These are phyloP conservation scores for Euphorbia celastroides DNA, from an alignment of 441 rosid genomes.

Conservation along the genomic window DNA sequence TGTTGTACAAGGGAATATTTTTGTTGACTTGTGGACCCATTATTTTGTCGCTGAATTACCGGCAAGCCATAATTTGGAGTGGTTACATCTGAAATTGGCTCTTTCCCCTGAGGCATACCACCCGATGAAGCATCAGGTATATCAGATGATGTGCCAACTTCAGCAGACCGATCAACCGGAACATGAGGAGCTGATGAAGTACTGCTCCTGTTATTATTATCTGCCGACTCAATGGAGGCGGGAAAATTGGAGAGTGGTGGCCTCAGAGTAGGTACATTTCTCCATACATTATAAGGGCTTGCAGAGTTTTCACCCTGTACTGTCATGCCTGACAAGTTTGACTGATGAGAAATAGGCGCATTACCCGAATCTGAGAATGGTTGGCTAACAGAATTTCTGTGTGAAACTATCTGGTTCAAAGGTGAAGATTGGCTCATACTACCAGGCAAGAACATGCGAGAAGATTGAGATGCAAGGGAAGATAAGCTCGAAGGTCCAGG, in stretches of 20 bases:
- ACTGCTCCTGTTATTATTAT: slow-evolving; percentile 16
- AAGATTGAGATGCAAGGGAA: slow-evolving; percentile 31
- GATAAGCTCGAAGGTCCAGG: too few species aligned
- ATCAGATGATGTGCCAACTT: slow-evolving; percentile 23
- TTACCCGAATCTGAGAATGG: slow-evolving; percentile 34
- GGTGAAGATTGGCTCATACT: slow-evolving; percentile 20
- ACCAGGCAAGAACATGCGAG: slow-evolving; percentile 20
- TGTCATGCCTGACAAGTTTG: slow-evolving; percentile 27
- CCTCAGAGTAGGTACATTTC: slow-evolving; percentile 34
- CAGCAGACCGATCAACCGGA: slow-evolving; percentile 15
- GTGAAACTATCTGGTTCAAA: slow-evolving; percentile 23
- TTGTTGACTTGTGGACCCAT: slow-evolving; percentile 16
- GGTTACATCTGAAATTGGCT: slow-evolving; percentile 16
- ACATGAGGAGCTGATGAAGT: slow-evolving; percentile 5
- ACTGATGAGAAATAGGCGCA: slow-evolving; percentile 31
- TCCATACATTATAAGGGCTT: slow-evolving; percentile 43
- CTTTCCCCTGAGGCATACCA: slow-evolving; percentile 28
- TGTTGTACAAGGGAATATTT: slow-evolving; percentile 33
- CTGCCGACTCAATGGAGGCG: slow-evolving; percentile 25
- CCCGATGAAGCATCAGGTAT: slow-evolving; percentile 24
- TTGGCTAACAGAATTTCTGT: slow-evolving; percentile 21
- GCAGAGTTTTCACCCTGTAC: slow-evolving; percentile 33
- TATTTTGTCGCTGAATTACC: slow-evolving; percentile 14
- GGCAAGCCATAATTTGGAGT: slow-evolving; percentile 16
- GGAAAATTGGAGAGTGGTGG: slow-evolving; percentile 23